These are phyloP conservation scores for Russula abietina DNA, from an alignment of 768 basidiomycete species.

Conservation along the genomic window DNA sequence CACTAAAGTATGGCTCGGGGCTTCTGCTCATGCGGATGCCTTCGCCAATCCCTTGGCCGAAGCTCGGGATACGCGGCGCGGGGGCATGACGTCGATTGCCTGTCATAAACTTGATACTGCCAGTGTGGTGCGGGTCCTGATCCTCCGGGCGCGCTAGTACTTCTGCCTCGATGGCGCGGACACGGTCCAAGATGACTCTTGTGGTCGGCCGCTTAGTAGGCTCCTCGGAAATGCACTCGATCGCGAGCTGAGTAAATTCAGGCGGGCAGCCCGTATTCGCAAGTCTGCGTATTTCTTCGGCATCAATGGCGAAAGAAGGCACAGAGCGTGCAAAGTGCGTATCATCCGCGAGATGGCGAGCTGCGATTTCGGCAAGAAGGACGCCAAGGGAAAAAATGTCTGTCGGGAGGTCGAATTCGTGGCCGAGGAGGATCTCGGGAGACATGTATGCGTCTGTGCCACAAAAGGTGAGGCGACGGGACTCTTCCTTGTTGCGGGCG, in stretches of 20 bases:
- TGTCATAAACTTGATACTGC: conserved; percentile 79
- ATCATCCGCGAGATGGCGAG: conserved; percentile 81
- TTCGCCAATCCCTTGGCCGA: conserved; percentile 65
- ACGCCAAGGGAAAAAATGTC: conserved; percentile 93
- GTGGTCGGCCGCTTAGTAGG: conserved; percentile 70
- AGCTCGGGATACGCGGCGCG: conserved; percentile 80
- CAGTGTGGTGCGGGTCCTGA: conserved; percentile 67
- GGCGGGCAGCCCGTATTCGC: conserved; percentile 74
- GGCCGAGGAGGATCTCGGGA: conserved; percentile 87
- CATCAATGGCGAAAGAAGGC: conserved; percentile 74
- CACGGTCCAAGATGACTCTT: conserved; percentile 67
- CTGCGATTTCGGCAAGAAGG: conserved; percentile 87
- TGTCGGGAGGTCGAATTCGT: conserved; percentile 89
- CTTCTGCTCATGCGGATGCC: conserved; percentile 41
- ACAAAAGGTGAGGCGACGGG: conserved; percentile 76
- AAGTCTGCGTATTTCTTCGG: conserved; percentile 58
- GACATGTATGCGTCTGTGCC: conserved; percentile 97
- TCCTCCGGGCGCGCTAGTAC: conserved; percentile 63
- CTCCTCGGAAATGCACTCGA: conserved; percentile 68
- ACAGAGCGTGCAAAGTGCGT: conserved; percentile 67
- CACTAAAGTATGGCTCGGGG: conserved; percentile 33
- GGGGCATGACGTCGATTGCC: conserved; percentile 52
- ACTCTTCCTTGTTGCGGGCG: conserved; percentile 86
- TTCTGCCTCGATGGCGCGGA: conserved; percentile 78
- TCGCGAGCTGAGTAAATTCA: conserved; percentile 65